Base-by-base conservation (phyloP, 345 rosid species). In the Physaria fendleri region DNA sequence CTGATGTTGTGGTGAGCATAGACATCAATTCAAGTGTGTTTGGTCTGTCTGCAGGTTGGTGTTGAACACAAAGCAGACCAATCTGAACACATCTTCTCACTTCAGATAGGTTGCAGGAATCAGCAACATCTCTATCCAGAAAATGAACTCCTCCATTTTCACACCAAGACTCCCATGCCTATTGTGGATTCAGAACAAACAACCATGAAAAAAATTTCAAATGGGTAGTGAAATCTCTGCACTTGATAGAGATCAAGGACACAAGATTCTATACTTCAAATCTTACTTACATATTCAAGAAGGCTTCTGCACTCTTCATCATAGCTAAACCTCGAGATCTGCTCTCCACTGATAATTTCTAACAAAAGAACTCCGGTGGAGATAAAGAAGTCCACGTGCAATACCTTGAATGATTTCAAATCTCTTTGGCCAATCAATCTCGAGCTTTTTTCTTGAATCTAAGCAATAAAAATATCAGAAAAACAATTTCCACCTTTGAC, bases 281-380 rank as follows among this genome's bases (percentile, higher is more conserved):
- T 38, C 8, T 49, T 62, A 51, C 69, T 65, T 43, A 65, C 69
- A 55, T 44, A 65, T 24, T 21, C 62, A 44, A 65, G 4, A 35
- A 65, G 69, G 4, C 17, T 43, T 22, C 44, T 55, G 11, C 54
- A 29, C 9, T 65, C 47, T 44, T 43, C 14, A 6, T 22, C 62
- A 55, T 32, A 7, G 28, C 43, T 52, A 35, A 65, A 65, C 0
- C 46, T 43, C 18, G 46, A 65, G 23, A 54, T 65, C 62, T 35
- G 54, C 29, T 65, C 54, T 24, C 54, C 55, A 1, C 55, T 43
- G 12, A 65, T 65, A n/a, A 55, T 53, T 53, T 64, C 69, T 12
- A 64, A 8, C 20, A 76, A 24, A 13, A 76, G 21, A 20, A 78
- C 83, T 7, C 78, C n/a, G n/a, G n/a, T n/a, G n/a, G n/a, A n/a